Conservation (phyloP, 2,329 filamentous ascomycete genomes). For the Orbilia javanica region DNA sequence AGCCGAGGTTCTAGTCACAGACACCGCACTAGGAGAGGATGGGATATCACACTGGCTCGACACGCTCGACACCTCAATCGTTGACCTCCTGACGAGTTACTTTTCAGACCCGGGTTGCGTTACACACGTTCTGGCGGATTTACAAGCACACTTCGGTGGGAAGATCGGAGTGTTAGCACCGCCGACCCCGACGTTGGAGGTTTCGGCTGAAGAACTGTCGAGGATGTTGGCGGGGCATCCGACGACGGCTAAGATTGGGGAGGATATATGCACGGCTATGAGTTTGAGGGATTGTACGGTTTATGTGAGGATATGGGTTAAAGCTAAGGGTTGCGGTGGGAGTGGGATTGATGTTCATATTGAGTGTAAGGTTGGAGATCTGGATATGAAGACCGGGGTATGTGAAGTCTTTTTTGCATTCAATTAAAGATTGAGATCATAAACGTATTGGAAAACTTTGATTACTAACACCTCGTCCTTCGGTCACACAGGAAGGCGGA, state of each 20-base stretch:
- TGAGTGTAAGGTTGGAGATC: slow-evolving; percentile 62
- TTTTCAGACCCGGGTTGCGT: slow-evolving; percentile 57
- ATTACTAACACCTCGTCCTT: background rate
- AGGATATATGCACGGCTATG: slow-evolving; percentile 62
- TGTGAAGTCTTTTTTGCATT: too few relatives aligned
- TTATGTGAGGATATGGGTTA: slow-evolving; percentile 61
- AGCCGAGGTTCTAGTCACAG: slow-evolving; percentile 43
- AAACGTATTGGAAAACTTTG: too few relatives aligned
- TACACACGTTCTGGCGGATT: slow-evolving; percentile 57
- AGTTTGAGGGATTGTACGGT: slow-evolving; percentile 61
- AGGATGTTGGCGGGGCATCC: slow-evolving; percentile 58
- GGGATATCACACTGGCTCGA: slow-evolving; percentile 52
- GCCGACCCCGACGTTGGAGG: slow-evolving; percentile 45
- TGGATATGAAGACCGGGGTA: slow-evolving; percentile 61
- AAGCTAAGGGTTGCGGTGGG: slow-evolving; percentile 55
- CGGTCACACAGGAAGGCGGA: slow-evolving; percentile 59
- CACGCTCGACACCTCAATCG: slow-evolving; percentile 49
- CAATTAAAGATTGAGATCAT: too few relatives aligned
- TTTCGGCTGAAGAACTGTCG: slow-evolving; percentile 54
- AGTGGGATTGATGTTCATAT: slow-evolving; percentile 61
- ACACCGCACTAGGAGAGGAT: slow-evolving; percentile 44
- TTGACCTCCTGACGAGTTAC: slow-evolving; percentile 55
- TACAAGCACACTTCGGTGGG: slow-evolving; percentile 57
- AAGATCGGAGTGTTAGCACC: slow-evolving; percentile 50
- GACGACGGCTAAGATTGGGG: slow-evolving; percentile 48